Percentiles rank a stretch among this genome's conserved stretches.
Conservation (phyloP, 805 yeast species). For the Middelhovenomyces tepae region DNA sequence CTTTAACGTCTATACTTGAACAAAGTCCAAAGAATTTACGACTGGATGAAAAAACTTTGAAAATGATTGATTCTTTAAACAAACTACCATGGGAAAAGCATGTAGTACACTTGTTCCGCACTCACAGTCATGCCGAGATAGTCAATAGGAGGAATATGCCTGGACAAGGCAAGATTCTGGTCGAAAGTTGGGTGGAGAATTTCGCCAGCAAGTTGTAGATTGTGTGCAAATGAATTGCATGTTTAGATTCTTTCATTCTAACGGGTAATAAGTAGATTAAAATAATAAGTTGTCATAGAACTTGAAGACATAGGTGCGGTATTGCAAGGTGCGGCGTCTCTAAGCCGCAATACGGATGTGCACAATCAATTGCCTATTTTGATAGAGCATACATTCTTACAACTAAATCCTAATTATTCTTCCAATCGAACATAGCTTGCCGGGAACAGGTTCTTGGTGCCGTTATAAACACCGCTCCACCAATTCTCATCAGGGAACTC, state of each 20-base stretch:
- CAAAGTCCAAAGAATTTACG: slow-evolving; percentile 12
- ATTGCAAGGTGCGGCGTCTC: no score
- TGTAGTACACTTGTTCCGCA: slow-evolving; percentile 58
- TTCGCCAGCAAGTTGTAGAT: not conserved
- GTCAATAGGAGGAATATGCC: slow-evolving; percentile 46
- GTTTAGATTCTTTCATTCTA: no score
- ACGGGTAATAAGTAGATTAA: no score
- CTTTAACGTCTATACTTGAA: slow-evolving; percentile 7
- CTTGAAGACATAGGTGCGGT: no score
- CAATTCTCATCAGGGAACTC: slow-evolving; percentile 91
- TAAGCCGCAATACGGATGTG: no score
- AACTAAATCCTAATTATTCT: no score
- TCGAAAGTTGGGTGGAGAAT: slow-evolving; percentile 19
- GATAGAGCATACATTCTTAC: no score
- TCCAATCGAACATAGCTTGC: slow-evolving; percentile 61
- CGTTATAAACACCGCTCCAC: slow-evolving; percentile 88
- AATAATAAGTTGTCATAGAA: no score
- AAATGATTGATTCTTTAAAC: slow-evolving; percentile 49
- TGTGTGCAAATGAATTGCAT: no score
- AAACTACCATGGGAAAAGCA: slow-evolving; percentile 66
- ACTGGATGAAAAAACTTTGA: slow-evolving; percentile 30
- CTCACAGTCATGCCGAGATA: slow-evolving; percentile 82
- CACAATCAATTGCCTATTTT: no score
- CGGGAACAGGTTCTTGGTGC: slow-evolving; percentile 82
- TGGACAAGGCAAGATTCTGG: slow-evolving; percentile 23